Conservation (phyloP, 345 rosid species). For the Excoecaria cochinchinensis region DNA sequence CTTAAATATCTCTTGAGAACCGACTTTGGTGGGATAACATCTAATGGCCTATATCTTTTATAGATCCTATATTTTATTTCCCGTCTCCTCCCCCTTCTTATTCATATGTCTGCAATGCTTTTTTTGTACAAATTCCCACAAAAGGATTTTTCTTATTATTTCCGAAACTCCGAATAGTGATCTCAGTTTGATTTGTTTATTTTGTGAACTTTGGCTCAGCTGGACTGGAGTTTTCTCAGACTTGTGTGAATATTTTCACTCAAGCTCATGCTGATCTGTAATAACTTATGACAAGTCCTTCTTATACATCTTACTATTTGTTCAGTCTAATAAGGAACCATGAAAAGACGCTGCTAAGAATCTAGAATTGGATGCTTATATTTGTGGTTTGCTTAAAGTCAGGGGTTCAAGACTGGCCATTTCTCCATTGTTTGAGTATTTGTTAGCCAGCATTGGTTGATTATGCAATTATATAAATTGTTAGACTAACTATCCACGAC, state of each 20-base stretch:
- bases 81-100: background rate
- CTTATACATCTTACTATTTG: background rate
- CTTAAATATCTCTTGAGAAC: too few species aligned
- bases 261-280: background rate
- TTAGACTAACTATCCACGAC: too few species aligned
- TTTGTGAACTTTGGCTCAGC: background rate
- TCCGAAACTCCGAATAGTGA: background rate
- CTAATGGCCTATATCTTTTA: too few species aligned
- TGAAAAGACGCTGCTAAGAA: background rate
- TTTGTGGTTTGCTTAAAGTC: background rate
- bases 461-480: too few species aligned
- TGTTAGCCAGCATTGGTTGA: too few species aligned
- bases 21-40: too few species aligned
- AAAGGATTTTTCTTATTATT: background rate
- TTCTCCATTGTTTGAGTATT: background rate
- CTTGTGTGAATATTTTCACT: background rate
- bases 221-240: background rate
- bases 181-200: background rate
- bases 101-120: background rate
- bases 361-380: background rate
- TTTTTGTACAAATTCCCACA: background rate
- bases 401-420: background rate
- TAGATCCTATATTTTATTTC: too few species aligned
- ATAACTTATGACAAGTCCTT: background rate
- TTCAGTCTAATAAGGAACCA: background rate